Evolutionary conservation across 1,284 basidiomycete species (phyloP).

Genomic region (Gymnopus androsaceus): DNA sequence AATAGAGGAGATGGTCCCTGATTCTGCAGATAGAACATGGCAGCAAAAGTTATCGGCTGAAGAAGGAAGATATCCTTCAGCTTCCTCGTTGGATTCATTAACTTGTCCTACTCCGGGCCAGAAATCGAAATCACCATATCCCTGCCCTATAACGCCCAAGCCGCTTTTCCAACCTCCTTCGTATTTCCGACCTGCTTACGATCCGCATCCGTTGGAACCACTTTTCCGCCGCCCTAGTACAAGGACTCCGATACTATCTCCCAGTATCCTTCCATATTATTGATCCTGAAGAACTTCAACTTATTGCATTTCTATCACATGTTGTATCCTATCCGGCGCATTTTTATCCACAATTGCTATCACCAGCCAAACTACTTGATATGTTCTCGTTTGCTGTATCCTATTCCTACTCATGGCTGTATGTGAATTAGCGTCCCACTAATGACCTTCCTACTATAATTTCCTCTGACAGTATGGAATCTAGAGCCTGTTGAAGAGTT

Average conservation of each 20-base stretch:
- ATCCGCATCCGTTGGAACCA: slow-evolving; percentile 37
- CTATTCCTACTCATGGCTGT: too few relatives aligned
- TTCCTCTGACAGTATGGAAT: too few relatives aligned
- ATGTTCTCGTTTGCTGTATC: too few relatives aligned
- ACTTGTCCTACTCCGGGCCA: slow-evolving; percentile 1
- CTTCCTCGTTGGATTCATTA: not conserved
- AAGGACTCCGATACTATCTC: slow-evolving; percentile 13
- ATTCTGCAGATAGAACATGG: slow-evolving; percentile 65
- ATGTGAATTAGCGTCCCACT: too few relatives aligned
- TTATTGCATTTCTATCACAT: too few relatives aligned
- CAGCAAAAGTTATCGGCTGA: slow-evolving; percentile 50
- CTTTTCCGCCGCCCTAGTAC: slow-evolving; percentile 35
- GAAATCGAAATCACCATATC: slow-evolving; percentile 11
- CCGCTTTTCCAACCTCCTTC: slow-evolving; percentile 5
- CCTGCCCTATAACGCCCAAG: not conserved
- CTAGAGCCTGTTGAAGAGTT: not conserved
- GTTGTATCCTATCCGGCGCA: too few relatives aligned
- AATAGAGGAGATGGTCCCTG: slow-evolving; percentile 59
- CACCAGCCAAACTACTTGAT: too few relatives aligned
- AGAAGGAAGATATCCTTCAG: slow-evolving; percentile 44
- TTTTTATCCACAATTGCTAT: too few relatives aligned
- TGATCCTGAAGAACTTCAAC: not conserved
- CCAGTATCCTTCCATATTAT: slow-evolving; percentile 8
- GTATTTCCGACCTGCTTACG: slow-evolving; percentile 25
- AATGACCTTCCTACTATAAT: too few relatives aligned